phyloP scores from a whole-genome alignment of 1,284 basidiomycete genomes.

The Ustilago curta region DNA sequence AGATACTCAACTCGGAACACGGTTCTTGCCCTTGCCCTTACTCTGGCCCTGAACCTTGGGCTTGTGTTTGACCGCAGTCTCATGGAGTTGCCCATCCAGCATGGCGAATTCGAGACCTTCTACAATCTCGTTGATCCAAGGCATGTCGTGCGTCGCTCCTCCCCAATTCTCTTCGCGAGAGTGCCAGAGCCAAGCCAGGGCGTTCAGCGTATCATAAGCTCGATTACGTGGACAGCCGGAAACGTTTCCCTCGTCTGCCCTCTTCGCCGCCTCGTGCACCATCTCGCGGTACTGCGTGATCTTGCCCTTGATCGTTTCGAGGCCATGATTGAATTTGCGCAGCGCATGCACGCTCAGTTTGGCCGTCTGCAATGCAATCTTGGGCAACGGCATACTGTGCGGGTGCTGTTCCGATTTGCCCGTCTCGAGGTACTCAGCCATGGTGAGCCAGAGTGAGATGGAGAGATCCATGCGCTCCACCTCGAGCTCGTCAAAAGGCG shows the following conservation, averaged over 20 bases:
- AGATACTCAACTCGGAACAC: slow-evolving; percentile 15
- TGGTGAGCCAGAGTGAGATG: slow-evolving; percentile 8
- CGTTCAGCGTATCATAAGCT: slow-evolving; percentile 12
- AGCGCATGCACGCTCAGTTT: not conserved
- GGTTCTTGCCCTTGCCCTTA: slow-evolving; percentile 20
- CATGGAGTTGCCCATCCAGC: no score
- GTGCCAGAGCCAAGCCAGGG: slow-evolving; percentile 5
- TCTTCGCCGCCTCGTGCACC: slow-evolving; percentile 9
- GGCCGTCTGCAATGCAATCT: no score
- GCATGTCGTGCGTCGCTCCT: not conserved
- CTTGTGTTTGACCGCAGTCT: no score
- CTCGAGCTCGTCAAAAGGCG: slow-evolving; percentile 27
- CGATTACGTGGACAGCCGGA: slow-evolving; percentile 6
- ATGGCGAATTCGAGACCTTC: not conserved
- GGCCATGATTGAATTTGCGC: not conserved
- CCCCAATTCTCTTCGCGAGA: not conserved
- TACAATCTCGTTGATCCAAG: not conserved
- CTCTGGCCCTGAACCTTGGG: no score
- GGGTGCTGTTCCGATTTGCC: no score
- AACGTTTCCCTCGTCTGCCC: not conserved
- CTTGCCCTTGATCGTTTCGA: slow-evolving; percentile 1
- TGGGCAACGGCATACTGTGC: not conserved
- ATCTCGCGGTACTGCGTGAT: slow-evolving; percentile 13
- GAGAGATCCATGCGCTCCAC: slow-evolving; percentile 19
- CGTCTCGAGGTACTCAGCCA: slow-evolving; percentile 2